phyloP scores from a whole-genome alignment of 2,329 filamentous ascomycete genomes.

The Trichoderma oligosporum region DNA sequence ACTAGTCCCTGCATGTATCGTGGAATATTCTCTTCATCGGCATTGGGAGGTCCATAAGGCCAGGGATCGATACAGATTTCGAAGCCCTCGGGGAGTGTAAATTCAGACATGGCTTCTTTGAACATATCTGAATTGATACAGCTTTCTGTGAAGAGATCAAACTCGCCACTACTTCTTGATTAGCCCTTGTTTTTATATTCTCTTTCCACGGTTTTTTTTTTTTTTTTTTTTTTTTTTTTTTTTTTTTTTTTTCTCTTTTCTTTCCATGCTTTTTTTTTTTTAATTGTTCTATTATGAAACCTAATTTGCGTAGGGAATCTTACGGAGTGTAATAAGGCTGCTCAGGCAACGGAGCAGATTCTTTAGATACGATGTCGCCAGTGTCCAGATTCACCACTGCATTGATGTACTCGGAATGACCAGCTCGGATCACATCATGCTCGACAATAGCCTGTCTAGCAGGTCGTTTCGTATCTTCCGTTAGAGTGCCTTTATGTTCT shows the following conservation, averaged over 20 bases:
- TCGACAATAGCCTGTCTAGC: conserved; percentile 46
- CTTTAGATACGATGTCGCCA: conserved; percentile 29
- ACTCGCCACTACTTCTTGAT: conserved; percentile 35
- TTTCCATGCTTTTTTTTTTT: background rate
- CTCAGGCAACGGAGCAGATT: conserved; percentile 26
- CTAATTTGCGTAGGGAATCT: background rate
- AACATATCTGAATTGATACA: conserved; percentile 44
- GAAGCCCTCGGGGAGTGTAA: conserved; percentile 44
- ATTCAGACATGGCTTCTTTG: conserved; percentile 45
- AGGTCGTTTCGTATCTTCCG: conserved; percentile 41
- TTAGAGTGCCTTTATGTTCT: conserved; percentile 51
- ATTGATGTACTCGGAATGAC: conserved; percentile 34
- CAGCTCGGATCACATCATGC: conserved; percentile 39
- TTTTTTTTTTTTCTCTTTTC: too few relatives aligned
- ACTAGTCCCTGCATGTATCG: conserved; percentile 50
- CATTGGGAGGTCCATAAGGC: conserved; percentile 58
- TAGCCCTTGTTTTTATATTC: too few relatives aligned
- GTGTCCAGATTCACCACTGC: conserved; percentile 38
- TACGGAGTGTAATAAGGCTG: conserved; percentile 39
- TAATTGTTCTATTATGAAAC: background rate
- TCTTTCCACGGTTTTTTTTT: too few relatives aligned
- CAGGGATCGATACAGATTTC: conserved; percentile 52
- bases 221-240: too few relatives aligned
- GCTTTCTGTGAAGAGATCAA: conserved; percentile 38
- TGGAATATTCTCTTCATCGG: conserved; percentile 35